phyloP scores from a whole-genome alignment of 176 grass and related monocot species.

The Triticum monococcum region DNA sequence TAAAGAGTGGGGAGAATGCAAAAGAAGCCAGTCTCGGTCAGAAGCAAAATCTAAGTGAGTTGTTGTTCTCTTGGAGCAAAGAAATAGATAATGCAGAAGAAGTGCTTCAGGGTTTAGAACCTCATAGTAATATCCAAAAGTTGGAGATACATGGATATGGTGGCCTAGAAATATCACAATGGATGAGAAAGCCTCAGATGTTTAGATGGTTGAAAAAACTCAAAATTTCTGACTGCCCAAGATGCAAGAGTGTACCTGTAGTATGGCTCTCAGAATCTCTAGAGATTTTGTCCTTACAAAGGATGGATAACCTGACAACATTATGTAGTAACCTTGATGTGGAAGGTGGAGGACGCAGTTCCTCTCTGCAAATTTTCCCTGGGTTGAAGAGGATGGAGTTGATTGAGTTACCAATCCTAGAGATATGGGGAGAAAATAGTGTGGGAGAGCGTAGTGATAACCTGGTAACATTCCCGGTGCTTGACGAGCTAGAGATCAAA shows the following conservation, averaged over 20 bases:
- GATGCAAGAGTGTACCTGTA: neutral
- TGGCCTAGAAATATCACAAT: too few relatives aligned
- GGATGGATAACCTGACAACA: too few relatives aligned
- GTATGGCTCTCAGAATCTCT: neutral
- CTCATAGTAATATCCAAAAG: neutral
- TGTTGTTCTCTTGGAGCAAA: neutral
- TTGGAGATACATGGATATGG: neutral
- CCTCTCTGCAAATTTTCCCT: too few relatives aligned
- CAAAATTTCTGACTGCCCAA: neutral
- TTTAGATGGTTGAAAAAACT: neutral
- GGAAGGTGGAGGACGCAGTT: neutral
- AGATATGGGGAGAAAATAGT: neutral
- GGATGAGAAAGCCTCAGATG: neutral
- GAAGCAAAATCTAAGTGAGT: neutral
- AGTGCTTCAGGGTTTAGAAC: neutral
- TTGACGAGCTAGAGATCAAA: too few relatives aligned
- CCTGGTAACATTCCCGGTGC: too few relatives aligned
- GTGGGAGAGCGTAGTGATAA: too few relatives aligned
- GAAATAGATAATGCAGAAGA: neutral
- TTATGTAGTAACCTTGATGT: too few relatives aligned
- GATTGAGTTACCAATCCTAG: too few relatives aligned
- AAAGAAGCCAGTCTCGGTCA: neutral
- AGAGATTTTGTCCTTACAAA: neutral
- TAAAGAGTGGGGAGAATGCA: neutral
- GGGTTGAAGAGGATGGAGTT: too few relatives aligned